phyloP scores from a whole-genome alignment of 257 asterid species.

The Jasminum sambac region DNA sequence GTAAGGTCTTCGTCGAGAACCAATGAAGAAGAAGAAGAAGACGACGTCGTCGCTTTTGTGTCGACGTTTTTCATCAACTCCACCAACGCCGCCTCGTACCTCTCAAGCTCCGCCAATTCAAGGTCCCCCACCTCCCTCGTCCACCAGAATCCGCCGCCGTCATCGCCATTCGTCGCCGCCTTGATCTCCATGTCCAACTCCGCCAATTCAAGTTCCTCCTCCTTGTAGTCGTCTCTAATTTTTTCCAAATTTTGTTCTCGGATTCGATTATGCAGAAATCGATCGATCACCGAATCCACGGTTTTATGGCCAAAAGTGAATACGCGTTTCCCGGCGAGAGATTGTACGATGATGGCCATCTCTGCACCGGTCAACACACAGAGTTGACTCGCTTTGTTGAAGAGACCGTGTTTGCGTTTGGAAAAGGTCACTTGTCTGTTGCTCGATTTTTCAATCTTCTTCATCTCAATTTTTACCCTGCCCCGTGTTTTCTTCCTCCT shows the following conservation, averaged over 20 bases:
- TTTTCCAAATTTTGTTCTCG: too few relatives aligned
- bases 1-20: too few relatives aligned
- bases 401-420: slow-evolving; percentile 43
- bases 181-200: slow-evolving; percentile 35
- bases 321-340: slow-evolving; percentile 33
- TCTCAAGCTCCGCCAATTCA: slow-evolving; percentile 36
- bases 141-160: slow-evolving; percentile 34
- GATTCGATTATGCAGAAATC: too few relatives aligned
- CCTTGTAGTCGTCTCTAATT: too few relatives aligned
- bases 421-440: slow-evolving; percentile 47
- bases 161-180: neutral
- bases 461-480: slow-evolving; percentile 37
- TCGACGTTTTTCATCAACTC: slow-evolving; percentile 33
- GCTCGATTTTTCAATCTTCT: slow-evolving; percentile 40
- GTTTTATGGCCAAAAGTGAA: slow-evolving; percentile 44
- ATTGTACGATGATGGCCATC: slow-evolving; percentile 37
- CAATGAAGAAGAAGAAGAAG: too few relatives aligned
- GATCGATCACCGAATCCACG: slow-evolving; percentile 28
- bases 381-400: slow-evolving; percentile 46
- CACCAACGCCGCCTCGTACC: slow-evolving; percentile 39
- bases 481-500: neutral
- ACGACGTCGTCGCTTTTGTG: neutral
- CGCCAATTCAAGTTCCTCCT: neutral
- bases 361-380: slow-evolving; percentile 39
- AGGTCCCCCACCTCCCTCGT: slow-evolving; percentile 34